A percentile compares a stretch with the other conserved stretches of the same genome.
These are phyloP conservation scores for Zasmidium citrigriseum DNA, from an alignment of 2,329 filamentous ascomycete genomes.

Conservation along the genomic window DNA sequence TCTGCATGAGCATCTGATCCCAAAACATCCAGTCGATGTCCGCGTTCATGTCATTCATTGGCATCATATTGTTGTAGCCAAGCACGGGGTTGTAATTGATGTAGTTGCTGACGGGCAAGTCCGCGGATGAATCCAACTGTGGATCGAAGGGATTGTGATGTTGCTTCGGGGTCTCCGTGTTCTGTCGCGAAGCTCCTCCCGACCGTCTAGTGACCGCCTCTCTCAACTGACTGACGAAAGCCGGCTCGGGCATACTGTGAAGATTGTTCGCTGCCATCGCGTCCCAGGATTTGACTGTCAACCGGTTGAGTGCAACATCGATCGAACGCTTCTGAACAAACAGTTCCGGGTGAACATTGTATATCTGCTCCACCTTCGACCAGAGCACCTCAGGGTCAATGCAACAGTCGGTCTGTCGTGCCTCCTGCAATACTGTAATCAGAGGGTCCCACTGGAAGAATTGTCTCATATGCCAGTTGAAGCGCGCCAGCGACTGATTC, in stretches of 20 bases:
- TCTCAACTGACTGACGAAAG: conserved; percentile 16
- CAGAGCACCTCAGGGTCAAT: conserved; percentile 39
- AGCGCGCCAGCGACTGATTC: conserved; percentile 45
- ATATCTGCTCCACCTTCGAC: conserved; percentile 47
- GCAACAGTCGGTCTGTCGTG: conserved; percentile 27
- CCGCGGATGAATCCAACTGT: conserved; percentile 4
- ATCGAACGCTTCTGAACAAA: conserved; percentile 40
- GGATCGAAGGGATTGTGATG: conserved; percentile 11
- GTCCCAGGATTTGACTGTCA: conserved; percentile 50
- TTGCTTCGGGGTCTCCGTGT: conserved; percentile 14
- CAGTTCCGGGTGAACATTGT: conserved; percentile 45
- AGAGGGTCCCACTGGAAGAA: conserved; percentile 49
- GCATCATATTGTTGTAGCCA: conserved; percentile 13
- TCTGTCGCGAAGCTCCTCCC: conserved; percentile 19
- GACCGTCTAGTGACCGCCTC: conserved; percentile 12
- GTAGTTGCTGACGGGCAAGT: conserved; percentile 17
- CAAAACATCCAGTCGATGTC: conserved; percentile 23
- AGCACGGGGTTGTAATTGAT: conserved; percentile 14
- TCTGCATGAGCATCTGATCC: conserved; percentile 15
- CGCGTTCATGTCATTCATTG: conserved; percentile 1
- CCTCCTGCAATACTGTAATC: conserved; percentile 38
- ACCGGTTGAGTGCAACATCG: conserved; percentile 44
- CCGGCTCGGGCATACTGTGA: conserved; percentile 7
- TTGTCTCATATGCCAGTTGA: conserved; percentile 56
- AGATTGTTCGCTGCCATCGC: conserved; percentile 19